Percentiles rank a stretch among this genome's conserved stretches.
Evolutionary conservation across 495 filamentous ascomycete genomes (phyloP).

Genomic region (Tuber brumale): DNA sequence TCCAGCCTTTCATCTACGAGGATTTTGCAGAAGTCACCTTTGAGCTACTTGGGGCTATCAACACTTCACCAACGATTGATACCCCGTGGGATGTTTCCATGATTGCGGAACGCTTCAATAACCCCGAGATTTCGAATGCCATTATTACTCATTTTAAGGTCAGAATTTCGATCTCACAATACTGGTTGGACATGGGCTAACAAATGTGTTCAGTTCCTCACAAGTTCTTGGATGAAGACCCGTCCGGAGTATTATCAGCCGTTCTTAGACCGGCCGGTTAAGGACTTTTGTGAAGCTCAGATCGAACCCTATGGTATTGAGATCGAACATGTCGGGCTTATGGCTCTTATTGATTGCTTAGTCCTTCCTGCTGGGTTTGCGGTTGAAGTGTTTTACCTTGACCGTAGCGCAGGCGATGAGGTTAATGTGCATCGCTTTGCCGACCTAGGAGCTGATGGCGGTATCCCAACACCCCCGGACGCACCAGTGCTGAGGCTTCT

Average conservation of each 20-base stretch:
- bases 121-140: slow-evolving; percentile 56
- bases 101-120: slow-evolving; percentile 71
- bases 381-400: slow-evolving; percentile 84
- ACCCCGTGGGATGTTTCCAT: slow-evolving; percentile 54
- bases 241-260: slow-evolving; percentile 60
- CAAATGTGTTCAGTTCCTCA: slow-evolving; percentile 63
- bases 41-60: slow-evolving; percentile 56
- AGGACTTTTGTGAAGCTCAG: slow-evolving; percentile 60
- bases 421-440: slow-evolving; percentile 72
- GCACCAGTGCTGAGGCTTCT: slow-evolving; percentile 51
- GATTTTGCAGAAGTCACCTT: slow-evolving; percentile 75
- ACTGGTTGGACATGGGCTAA: slow-evolving; percentile 7
- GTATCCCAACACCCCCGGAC: slow-evolving; percentile 42
- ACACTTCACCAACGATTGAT: slow-evolving; percentile 49
- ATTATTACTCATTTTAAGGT: slow-evolving; percentile 71
- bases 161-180: slow-evolving; percentile 24
- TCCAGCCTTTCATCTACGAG: slow-evolving; percentile 62
- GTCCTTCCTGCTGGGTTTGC: slow-evolving; percentile 72
- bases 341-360: slow-evolving; percentile 67
- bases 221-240: slow-evolving; percentile 78
- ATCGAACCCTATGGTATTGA: slow-evolving; percentile 73
- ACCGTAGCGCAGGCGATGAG: slow-evolving; percentile 71
- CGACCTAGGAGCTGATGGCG: slow-evolving; percentile 48
- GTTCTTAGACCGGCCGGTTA: slow-evolving; percentile 56
- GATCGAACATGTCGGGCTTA: slow-evolving; percentile 82